These are phyloP conservation scores for Ganoderma meredithae DNA, from an alignment of 1,284 basidiomycete species.

Conservation along the genomic window DNA sequence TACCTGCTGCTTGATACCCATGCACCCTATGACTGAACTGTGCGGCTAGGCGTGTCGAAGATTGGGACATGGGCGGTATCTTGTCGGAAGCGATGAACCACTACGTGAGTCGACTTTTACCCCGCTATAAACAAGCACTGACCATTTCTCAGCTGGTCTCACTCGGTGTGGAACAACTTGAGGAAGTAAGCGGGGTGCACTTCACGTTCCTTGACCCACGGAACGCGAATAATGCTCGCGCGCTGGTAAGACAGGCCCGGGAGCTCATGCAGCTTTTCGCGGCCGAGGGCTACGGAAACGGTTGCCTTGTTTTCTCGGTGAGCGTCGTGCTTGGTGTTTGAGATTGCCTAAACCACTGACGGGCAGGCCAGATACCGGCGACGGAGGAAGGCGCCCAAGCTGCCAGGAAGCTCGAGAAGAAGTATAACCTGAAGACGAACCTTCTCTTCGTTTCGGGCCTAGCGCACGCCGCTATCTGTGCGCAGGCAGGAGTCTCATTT, in stretches of 20 bases:
- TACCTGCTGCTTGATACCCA: neutral
- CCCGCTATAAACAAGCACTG: neutral
- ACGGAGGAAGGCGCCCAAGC: constrained; percentile 62
- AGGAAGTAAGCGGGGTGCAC: constrained; percentile 53
- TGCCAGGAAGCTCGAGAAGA: constrained; percentile 47
- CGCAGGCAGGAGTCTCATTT: constrained; percentile 54
- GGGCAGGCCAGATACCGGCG: constrained; percentile 57
- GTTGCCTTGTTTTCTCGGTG: constrained; percentile 59
- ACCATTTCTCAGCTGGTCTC: constrained; percentile 54
- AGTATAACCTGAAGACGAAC: constrained; percentile 55
- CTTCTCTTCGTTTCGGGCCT: constrained; percentile 58
- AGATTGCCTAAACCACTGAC: constrained; percentile 12
- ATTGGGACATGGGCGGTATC: constrained; percentile 23
- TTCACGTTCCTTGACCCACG: constrained; percentile 61
- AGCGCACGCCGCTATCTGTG: constrained; percentile 61
- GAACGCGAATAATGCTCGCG: constrained; percentile 41
- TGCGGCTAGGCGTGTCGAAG: constrained; percentile 16
- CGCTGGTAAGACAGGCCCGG: constrained; percentile 52
- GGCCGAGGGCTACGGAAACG: constrained; percentile 46
- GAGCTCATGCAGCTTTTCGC: constrained; percentile 51
- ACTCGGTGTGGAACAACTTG: constrained; percentile 52
- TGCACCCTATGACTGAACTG: constrained; percentile 3
- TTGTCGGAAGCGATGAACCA: constrained; percentile 26
- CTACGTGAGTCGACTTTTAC: constrained; percentile 29
- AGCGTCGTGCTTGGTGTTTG: constrained; percentile 31